Conservation (phyloP, 257 asterid species). For the Jasminum sambac region DNA sequence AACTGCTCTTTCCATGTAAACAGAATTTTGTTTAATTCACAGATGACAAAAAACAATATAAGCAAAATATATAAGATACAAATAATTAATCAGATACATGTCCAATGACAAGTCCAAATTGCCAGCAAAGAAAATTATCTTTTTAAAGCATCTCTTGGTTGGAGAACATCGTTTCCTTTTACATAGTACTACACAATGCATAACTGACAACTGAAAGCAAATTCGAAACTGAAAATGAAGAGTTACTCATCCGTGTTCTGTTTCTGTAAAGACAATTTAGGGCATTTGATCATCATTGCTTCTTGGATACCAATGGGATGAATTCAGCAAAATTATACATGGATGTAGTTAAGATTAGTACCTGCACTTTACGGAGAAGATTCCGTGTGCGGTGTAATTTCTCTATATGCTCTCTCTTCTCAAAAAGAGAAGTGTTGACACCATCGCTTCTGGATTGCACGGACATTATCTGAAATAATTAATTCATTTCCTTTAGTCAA, state of each 20-base stretch:
- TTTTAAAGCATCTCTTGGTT: neutral
- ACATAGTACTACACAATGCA: conserved; percentile 17
- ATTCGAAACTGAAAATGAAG: conserved; percentile 12
- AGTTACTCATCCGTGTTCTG: neutral
- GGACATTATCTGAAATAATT: conserved; percentile 73
- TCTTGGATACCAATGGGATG: neutral
- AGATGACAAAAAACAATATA: conserved; percentile 24
- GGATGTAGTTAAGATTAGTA: conserved; percentile 29
- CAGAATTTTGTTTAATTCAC: conserved; percentile 42
- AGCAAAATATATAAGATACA: conserved; percentile 16
- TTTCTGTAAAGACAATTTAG: neutral
- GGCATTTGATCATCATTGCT: conserved; percentile 6
- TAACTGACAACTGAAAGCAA: conserved; percentile 22
- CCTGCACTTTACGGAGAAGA: conserved; percentile 97
- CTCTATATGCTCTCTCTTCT: conserved; percentile 97
- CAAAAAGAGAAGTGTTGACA: conserved; percentile 91
- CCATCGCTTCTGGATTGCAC: conserved; percentile 97
- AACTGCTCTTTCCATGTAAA: conserved; percentile 77
- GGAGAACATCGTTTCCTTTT: conserved; percentile 16
- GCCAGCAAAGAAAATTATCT: conserved; percentile 5
- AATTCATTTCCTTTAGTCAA: conserved; percentile 1
- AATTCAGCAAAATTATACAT: conserved; percentile 8
- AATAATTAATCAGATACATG: neutral
- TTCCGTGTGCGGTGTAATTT: conserved; percentile 95
- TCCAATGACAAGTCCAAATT: neutral